A percentile compares a stretch with the other conserved stretches of the same genome.
These are phyloP conservation scores for Triangularia setosa DNA, from an alignment of 2,329 filamentous ascomycete genomes.

Conservation along the genomic window DNA sequence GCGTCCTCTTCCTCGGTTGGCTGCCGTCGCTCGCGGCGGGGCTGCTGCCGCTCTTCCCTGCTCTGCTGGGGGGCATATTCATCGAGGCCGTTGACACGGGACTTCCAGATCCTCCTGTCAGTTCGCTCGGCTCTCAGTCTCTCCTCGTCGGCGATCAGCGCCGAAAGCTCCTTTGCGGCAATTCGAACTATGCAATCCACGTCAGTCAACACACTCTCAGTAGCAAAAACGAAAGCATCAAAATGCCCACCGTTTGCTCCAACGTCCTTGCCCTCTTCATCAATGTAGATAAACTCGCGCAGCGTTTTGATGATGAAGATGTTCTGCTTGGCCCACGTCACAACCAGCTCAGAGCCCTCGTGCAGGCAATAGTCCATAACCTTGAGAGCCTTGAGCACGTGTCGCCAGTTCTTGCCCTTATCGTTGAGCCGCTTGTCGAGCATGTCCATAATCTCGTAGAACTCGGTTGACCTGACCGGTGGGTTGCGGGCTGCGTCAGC, in stretches of 20 bases:
- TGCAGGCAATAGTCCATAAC: slow-evolving; percentile 97
- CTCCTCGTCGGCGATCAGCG: slow-evolving; percentile 89
- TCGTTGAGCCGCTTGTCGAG: slow-evolving; percentile 97
- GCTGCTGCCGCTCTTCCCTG: slow-evolving; percentile 38
- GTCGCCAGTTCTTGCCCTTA: slow-evolving; percentile 99
- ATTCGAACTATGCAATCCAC: slow-evolving; percentile 67
- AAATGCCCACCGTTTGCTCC: slow-evolving; percentile 79
- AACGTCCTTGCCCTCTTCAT: slow-evolving; percentile 92
- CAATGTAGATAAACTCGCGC: slow-evolving; percentile 93
- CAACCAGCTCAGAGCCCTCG: slow-evolving; percentile 92
- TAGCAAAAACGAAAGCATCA: neutral
- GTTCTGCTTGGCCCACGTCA: slow-evolving; percentile 97
- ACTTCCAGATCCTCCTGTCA: slow-evolving; percentile 95
- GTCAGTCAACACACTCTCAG: slow-evolving; percentile 10
- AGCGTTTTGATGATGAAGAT: slow-evolving; percentile 98
- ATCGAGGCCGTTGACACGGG: slow-evolving; percentile 87
- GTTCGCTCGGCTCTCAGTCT: slow-evolving; percentile 83
- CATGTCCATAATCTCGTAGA: slow-evolving; percentile 99
- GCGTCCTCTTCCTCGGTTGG: slow-evolving; percentile 76
- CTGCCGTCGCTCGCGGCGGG: slow-evolving; percentile 46
- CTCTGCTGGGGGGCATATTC: slow-evolving; percentile 59
- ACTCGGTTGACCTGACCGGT: slow-evolving; percentile 76
- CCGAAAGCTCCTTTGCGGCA: slow-evolving; percentile 91
- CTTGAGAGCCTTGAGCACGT: slow-evolving; percentile 95
- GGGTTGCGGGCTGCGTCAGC: slow-evolving; percentile 1